A percentile compares a stretch with the other conserved stretches of the same genome.
phyloP scores from a whole-genome alignment of 129 eudicot species.

The Scalesia atractyloides region DNA sequence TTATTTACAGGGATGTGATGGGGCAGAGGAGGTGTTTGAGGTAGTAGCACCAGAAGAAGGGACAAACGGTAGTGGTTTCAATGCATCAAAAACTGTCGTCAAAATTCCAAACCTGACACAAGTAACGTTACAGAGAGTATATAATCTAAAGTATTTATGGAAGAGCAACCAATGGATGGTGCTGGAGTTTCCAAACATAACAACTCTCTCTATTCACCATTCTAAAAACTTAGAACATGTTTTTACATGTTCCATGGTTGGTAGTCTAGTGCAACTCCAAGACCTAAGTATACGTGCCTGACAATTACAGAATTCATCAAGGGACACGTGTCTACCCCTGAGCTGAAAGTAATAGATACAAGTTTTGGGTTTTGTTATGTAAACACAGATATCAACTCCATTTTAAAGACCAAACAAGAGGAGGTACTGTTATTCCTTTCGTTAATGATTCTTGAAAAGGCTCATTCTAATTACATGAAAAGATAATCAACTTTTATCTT shows the following conservation, averaged over 20 bases:
- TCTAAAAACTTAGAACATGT: neutral
- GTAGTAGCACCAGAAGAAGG: neutral
- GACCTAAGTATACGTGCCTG: neutral
- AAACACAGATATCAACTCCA: neutral
- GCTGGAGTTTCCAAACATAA: conserved; percentile 8
- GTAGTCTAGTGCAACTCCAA: neutral
- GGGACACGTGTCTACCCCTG: neutral
- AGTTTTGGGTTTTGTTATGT: neutral
- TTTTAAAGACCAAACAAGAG: neutral
- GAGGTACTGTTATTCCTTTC: neutral
- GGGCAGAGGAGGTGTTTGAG: neutral
- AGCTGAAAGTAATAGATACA: neutral
- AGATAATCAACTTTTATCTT: no score
- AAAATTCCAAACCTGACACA: neutral
- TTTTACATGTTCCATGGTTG: neutral
- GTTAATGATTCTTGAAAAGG: neutral
- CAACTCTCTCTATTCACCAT: neutral
- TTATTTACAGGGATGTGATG: accelerated
- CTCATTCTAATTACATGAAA: no score
- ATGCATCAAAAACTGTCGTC: neutral
- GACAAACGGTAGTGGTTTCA: neutral
- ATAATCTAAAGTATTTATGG: neutral
- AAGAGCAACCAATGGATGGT: neutral
- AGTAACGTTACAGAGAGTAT: neutral
- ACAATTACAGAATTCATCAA: neutral